These are phyloP conservation scores for Cladosporium halotolerans DNA, from an alignment of 2,329 filamentous ascomycete genomes.

Conservation along the genomic window DNA sequence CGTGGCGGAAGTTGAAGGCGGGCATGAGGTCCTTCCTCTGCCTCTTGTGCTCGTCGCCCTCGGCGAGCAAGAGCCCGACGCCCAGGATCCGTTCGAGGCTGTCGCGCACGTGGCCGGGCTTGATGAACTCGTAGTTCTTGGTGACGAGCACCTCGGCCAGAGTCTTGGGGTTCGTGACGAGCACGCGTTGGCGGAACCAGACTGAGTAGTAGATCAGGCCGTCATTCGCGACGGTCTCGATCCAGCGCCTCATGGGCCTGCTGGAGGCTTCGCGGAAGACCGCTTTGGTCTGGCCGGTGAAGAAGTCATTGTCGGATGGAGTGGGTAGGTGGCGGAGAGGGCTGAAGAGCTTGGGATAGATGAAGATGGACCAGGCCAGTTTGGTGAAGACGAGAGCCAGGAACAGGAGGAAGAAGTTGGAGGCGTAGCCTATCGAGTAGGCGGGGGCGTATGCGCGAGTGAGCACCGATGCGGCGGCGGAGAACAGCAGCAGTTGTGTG, in stretches of 20 bases:
- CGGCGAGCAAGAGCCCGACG: constrained; percentile 67
- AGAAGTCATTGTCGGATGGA: constrained; percentile 40
- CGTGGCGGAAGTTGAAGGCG: constrained; percentile 45
- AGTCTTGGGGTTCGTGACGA: constrained; percentile 42
- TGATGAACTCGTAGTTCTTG: constrained; percentile 44
- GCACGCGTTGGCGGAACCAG: constrained; percentile 39
- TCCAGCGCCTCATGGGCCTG: constrained; percentile 45
- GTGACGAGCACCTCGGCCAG: constrained; percentile 45
- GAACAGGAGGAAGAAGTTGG: constrained; percentile 38
- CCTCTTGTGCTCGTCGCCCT: constrained; percentile 83
- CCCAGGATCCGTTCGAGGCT: constrained; percentile 61
- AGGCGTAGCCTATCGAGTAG: constrained; percentile 29
- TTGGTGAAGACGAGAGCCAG: constrained; percentile 31
- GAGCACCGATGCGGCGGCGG: constrained; percentile 21
- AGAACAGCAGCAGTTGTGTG: constrained; percentile 8
- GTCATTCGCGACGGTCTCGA: constrained; percentile 48
- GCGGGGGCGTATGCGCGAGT: constrained; percentile 30
- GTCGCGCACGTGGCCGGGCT: constrained; percentile 40
- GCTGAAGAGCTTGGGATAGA: constrained; percentile 55
- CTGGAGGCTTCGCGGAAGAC: constrained; percentile 40
- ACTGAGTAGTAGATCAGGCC: constrained; percentile 49
- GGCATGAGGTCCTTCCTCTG: constrained; percentile 45
- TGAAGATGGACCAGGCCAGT: constrained; percentile 38
- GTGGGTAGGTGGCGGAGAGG: constrained; percentile 53
- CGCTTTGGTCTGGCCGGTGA: constrained; percentile 38